phyloP scores from a whole-genome alignment of 352 stramenopile genomes.

The Globisporangium nodosum region DNA sequence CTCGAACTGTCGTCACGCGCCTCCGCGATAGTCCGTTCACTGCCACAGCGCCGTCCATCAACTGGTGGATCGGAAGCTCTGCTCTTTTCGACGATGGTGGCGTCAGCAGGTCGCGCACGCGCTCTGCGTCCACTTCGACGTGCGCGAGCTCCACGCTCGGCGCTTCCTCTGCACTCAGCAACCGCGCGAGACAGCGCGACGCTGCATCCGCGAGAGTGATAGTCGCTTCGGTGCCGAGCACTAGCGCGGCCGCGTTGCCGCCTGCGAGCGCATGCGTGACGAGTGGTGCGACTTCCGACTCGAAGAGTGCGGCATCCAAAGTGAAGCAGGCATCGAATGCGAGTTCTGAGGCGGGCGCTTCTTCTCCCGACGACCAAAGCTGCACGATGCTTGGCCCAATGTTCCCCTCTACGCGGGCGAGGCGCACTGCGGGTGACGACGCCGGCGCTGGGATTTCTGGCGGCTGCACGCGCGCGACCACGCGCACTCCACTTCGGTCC shows the following conservation, averaged over 20 bases:
- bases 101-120: constrained; percentile 50
- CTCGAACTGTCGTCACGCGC: constrained; percentile 20
- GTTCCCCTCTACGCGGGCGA: too few relatives aligned
- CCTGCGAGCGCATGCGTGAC: not conserved
- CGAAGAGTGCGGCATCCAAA: not conserved
- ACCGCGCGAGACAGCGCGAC: not conserved
- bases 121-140: not conserved
- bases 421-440: too few relatives aligned
- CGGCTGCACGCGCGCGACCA: too few relatives aligned
- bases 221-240: not conserved
- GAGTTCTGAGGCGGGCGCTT: too few relatives aligned
- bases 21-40: constrained; percentile 26
- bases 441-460: too few relatives aligned
- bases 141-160: not conserved
- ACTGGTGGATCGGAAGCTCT: constrained; percentile 33
- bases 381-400: too few relatives aligned
- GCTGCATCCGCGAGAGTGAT: not conserved
- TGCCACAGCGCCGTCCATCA: constrained; percentile 24
- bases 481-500: too few relatives aligned
- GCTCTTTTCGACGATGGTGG: constrained; percentile 17
- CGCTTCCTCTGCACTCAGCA: not conserved
- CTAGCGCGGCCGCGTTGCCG: not conserved
- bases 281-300: not conserved
- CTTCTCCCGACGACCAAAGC: too few relatives aligned
- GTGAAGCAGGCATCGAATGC: not conserved